Percentiles rank a stretch among this genome's conserved stretches.
Evolutionary conservation across 345 rosid genomes (phyloP).

Genomic region (Brassica cretica): DNA sequence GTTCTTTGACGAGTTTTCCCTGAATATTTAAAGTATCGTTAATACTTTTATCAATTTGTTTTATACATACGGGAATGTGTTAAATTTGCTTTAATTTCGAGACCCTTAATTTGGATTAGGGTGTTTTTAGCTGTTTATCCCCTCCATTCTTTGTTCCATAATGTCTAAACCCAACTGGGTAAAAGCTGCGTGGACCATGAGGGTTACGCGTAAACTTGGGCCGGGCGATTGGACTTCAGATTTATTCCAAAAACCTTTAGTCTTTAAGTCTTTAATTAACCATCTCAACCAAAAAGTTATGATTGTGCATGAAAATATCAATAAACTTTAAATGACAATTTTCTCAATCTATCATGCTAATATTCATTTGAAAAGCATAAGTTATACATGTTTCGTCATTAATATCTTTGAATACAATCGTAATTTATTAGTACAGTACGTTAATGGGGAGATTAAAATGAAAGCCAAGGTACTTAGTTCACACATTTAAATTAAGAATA

Average conservation of each 20-base stretch:
- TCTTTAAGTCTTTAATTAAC: neutral
- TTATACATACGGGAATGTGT: too few relatives aligned
- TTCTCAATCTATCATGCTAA: too few relatives aligned
- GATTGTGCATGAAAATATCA: neutral
- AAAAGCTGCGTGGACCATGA: too few relatives aligned
- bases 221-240: conserved; percentile 17
- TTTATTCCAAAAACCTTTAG: neutral
- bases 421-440: neutral
- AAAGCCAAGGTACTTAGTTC: neutral
- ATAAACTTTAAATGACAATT: neutral
- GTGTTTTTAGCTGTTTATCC: too few relatives aligned
- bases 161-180: too few relatives aligned
- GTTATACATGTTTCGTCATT: neutral
- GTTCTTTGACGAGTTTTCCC: too few relatives aligned
- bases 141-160: too few relatives aligned
- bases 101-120: too few relatives aligned
- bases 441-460: neutral
- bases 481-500: neutral
- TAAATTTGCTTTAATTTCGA: too few relatives aligned
- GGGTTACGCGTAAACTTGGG: conserved; percentile 27
- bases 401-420: neutral
- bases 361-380: neutral
- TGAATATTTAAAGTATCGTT: too few relatives aligned
- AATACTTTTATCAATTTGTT: too few relatives aligned
- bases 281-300: neutral